Percentiles rank a stretch among this genome's conserved stretches.
phyloP scores from a whole-genome alignment of 2,329 filamentous ascomycete genomes.

The Herpotrichia juniperi region DNA sequence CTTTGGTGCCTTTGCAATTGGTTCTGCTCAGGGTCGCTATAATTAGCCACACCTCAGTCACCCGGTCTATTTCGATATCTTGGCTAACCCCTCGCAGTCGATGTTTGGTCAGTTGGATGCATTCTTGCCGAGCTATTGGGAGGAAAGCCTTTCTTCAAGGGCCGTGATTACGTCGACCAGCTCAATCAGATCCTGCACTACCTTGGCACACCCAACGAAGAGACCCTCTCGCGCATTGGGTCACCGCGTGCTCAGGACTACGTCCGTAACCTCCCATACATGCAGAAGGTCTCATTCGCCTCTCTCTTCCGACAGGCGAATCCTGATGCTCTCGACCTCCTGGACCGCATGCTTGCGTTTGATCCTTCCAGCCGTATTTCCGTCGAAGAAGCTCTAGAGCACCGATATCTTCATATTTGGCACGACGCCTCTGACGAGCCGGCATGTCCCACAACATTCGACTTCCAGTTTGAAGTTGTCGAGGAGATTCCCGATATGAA shows the following conservation, averaged over 20 bases:
- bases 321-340: conserved; percentile 90
- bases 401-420: conserved; percentile 97
- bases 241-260: conserved; percentile 97
- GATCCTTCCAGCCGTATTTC: conserved; percentile 92
- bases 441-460: conserved; percentile 89
- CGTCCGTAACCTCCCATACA: conserved; percentile 92
- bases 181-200: conserved; percentile 99
- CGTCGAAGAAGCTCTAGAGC: conserved; percentile 93
- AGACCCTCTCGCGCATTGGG: conserved; percentile 90
- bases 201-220: conserved; percentile 93
- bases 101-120: conserved; percentile 98
- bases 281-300: conserved; percentile 91
- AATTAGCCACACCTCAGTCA: conserved; percentile 12
- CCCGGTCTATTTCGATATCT: conserved; percentile 13
- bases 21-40: conserved; percentile 1
- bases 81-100: conserved; percentile 66
- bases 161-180: conserved; percentile 98
- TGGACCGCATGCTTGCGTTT: conserved; percentile 97
- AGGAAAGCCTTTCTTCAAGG: conserved; percentile 98
- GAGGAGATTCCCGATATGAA: conserved; percentile 96
- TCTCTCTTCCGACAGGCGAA: conserved; percentile 92
- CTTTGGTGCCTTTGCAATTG: neutral
- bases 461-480: conserved; percentile 98
- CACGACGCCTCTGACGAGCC: conserved; percentile 97
- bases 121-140: conserved; percentile 96